Evolutionary conservation across 352 stramenopile species (phyloP).

Genomic region (Thalassiosira mediterranea): DNA sequence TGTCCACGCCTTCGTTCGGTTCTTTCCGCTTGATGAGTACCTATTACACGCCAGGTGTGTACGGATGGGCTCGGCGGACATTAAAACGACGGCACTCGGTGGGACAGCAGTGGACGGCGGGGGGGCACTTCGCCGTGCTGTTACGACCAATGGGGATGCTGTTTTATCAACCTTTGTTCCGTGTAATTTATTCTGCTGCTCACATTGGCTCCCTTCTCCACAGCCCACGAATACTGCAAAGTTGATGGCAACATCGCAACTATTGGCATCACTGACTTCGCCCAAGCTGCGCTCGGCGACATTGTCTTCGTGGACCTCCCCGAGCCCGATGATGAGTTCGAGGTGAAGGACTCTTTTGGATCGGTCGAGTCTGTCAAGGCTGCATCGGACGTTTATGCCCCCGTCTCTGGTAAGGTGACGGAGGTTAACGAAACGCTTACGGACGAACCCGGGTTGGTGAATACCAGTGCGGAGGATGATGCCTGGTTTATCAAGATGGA

Average conservation of each 20-base stretch:
- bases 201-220: no score
- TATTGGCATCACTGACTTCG: slow-evolving; percentile 97
- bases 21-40: slow-evolving; percentile 41
- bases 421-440: slow-evolving; percentile 91
- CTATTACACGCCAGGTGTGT: slow-evolving; percentile 48
- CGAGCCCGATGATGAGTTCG: slow-evolving; percentile 91
- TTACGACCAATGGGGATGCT: no score
- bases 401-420: slow-evolving; percentile 90
- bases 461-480: slow-evolving; percentile 73
- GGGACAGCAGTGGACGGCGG: no score
- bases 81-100: no score
- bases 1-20: slow-evolving; percentile 4
- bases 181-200: no score
- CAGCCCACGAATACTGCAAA: slow-evolving; percentile 88
- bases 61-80: no score
- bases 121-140: no score
- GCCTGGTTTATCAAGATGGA: slow-evolving; percentile 88
- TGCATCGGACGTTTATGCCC: slow-evolving; percentile 96
- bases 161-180: no score
- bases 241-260: slow-evolving; percentile 81
- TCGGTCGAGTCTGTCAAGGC: slow-evolving; percentile 99
- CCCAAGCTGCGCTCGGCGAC: slow-evolving; percentile 95
- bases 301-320: slow-evolving; percentile 97
- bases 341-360: slow-evolving; percentile 94
- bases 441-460: slow-evolving; percentile 82